Evolutionary conservation across 805 yeast species (phyloP).

Genomic region (Tetrapisispora phaffii): DNA sequence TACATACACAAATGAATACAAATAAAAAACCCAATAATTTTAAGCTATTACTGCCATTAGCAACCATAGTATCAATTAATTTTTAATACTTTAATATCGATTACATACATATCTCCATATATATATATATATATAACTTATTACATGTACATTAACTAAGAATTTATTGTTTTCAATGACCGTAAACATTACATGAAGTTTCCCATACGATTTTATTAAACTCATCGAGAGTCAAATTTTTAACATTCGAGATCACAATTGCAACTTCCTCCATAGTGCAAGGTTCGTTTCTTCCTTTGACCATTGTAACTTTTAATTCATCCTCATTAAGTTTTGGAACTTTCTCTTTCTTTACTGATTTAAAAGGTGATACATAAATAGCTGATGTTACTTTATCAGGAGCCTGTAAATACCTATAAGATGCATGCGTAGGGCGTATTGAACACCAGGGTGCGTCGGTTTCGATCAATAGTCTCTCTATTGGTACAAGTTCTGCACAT

Average conservation of each 20-base stretch:
- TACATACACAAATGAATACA: background rate
- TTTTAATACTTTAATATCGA: background rate
- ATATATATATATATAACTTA: background rate
- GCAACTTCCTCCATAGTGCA: conserved; percentile 77
- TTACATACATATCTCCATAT: background rate
- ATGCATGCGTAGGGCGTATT: conserved; percentile 70
- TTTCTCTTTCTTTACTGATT: conserved; percentile 28
- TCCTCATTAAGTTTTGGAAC: conserved; percentile 19
- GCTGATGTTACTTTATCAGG: conserved; percentile 25
- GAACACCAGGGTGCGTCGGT: conserved; percentile 99
- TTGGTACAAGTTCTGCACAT: conserved; percentile 60
- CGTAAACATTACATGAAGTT: conserved; percentile 40
- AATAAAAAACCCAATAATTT: background rate
- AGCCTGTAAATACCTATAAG: conserved; percentile 40
- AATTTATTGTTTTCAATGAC: conserved; percentile 6
- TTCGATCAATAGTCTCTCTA: conserved; percentile 65
- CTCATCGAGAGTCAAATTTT: conserved; percentile 32
- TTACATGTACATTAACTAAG: conserved; percentile 1
- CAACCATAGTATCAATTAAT: background rate
- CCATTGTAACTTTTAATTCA: conserved; percentile 33
- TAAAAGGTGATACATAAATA: conserved; percentile 11
- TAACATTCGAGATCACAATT: conserved; percentile 47
- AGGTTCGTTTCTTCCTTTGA: conserved; percentile 89
- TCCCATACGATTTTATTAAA: conserved; percentile 43
- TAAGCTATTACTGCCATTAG: background rate